Evolutionary conservation across 2,329 filamentous ascomycete genomes (phyloP), one percentile per base, ranked within the genome.

Genomic region (Hypoxylon sp.): DNA sequence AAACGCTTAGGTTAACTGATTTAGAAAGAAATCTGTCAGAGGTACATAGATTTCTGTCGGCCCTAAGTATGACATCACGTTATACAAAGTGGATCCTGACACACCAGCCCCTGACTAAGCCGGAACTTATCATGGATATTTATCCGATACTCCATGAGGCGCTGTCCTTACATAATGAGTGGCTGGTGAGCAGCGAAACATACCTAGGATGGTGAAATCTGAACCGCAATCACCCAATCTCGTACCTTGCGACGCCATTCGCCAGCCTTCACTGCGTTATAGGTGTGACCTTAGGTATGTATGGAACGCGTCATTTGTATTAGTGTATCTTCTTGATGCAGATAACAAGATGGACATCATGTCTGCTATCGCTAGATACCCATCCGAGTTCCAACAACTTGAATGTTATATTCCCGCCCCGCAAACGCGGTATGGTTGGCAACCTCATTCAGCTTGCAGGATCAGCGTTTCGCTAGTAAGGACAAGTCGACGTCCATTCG

Each of bases 191-290:
- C 7, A 17, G 8, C 20, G 19, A 28, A 7, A 15, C 26, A 48
- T 64, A 53, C 8, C 7, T 24, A 28, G 49, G 43, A 68, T 68
- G 65, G 22, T 49, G 65, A 65, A 65, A 68, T 68, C 37, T 47
- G 39, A 43, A 55, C 50, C 46, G 15, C 46, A 63, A 68, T 68
- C 65, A 68, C 65, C 56, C 59, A 63, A 68, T 68, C 59, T 6
- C 53, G 15, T 15, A 57, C 56, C 56, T 44, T 17, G 49, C 32
- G 44, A 54, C 58, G 2, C 54, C 43, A 68, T 68, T 68, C 59
- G 65, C 59, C 56, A 58, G 34, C 46, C 54, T 58, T 57, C 56
- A 48, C 44, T 49, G 28, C 19, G 17, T 56, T 15, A 28, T 26
- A 24, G 32, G 46, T 44, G 51, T 62, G 54, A 62, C 56, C 26